Base-by-base conservation (phyloP, 192 early-diverging fungal species). In the Gaertneriomyces semiglobifer region DNA sequence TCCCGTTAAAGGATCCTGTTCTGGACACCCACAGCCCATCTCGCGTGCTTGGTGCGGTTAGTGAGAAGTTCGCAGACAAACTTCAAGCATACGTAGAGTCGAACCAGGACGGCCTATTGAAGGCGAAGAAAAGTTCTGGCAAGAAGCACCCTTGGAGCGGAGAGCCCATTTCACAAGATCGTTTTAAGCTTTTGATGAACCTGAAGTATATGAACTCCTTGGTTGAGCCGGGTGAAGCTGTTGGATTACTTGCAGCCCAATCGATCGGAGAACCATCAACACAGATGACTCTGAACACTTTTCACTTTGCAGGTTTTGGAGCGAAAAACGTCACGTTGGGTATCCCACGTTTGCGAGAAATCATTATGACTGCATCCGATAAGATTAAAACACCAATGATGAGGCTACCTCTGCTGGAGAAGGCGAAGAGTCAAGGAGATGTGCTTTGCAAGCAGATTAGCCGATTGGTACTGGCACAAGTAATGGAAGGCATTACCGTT, bases 211-310 rank as follows among this genome's bases (percentile, higher is more conserved):
- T 95, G 73, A 86, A 91, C 67, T 89, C 90, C 63, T 83, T 98
- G 18, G 94, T 93, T 40, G 98, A 97, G 48, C 93, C 98, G 10
- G 98, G 98, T 64, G 98, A 99, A 77, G 89, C 92, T 53, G 98
- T 99, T 63, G 98, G 98, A 58, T 74, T 98, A 40, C 81, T 99
- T 58, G 98, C 98, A 16, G 95, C 96, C 14, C 95, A 99, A 76
- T 88, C 88, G 71, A 90, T 99, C 62, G 98, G 98, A 52, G 98
- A 99, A 80, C 98, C 98, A 48, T 96, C 95, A 48, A 99, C 98
- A 12, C 98, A 99, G 73, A 99, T 99, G 98, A 99, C 98, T 45
- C 84, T 99, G 42, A 99, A 99, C 81, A 99, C 98, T 58, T 99
- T 99, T 91, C 98, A 99, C 83, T 92, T 97, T 79, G 81, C 81